Percentiles rank a stretch among this genome's conserved stretches.
These are phyloP conservation scores for Trifolium fragiferum DNA, from an alignment of 306 rosid genomes.

Conservation along the genomic window DNA sequence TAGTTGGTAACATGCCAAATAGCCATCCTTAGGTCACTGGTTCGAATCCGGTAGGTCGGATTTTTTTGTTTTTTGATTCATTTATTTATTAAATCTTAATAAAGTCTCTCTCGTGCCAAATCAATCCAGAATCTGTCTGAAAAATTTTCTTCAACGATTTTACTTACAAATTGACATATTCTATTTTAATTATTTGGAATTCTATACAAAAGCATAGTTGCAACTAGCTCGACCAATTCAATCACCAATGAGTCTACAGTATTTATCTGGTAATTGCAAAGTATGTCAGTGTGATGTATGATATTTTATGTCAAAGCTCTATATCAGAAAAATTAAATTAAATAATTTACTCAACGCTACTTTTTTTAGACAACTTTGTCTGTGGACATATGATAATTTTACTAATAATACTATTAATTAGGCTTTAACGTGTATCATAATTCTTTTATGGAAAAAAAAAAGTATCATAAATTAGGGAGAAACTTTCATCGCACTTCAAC, in stretches of 20 bases:
- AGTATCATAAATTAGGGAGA: not conserved
- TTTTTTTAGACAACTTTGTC: not conserved
- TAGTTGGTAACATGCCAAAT: slow-evolving; percentile 32
- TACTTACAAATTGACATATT: too few species aligned
- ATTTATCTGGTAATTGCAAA: not conserved
- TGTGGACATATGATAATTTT: not conserved
- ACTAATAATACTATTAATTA: too few species aligned
- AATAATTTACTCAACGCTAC: not conserved
- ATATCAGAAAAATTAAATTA: too few species aligned
- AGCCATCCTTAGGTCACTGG: slow-evolving; percentile 64
- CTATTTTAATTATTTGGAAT: too few species aligned
- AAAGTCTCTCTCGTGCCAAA: too few species aligned
- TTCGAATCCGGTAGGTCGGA: slow-evolving; percentile 70
- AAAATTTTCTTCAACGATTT: too few species aligned
- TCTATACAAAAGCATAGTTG: not conserved
- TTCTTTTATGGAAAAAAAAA: too few species aligned
- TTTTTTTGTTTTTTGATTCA: not conserved
- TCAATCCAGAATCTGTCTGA: too few species aligned
- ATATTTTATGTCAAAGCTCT: too few species aligned
- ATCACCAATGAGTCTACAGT: not conserved
- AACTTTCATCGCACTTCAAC: not conserved
- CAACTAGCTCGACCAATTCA: not conserved
- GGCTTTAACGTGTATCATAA: not conserved
- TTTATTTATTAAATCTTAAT: too few species aligned
- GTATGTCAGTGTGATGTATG: too few species aligned